Evolutionary conservation across 2,329 filamentous ascomycete species (phyloP).

Genomic region (Remersonia thermophila): DNA sequence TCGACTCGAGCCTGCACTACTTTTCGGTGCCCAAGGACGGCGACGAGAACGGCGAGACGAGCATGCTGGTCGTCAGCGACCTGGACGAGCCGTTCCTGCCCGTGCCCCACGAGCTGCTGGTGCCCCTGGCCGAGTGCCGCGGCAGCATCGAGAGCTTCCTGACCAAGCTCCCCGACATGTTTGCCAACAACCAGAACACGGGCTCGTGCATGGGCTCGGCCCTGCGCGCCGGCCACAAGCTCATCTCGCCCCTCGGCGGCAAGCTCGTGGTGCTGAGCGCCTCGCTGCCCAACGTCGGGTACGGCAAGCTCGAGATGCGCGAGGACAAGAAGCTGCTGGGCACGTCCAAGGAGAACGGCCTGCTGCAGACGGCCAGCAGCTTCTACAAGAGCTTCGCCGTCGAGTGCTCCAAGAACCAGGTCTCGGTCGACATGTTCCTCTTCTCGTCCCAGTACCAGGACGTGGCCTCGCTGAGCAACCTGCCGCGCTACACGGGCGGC

Average conservation of each 20-base stretch:
- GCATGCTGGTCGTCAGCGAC: constrained; percentile 89
- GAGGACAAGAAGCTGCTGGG: constrained; percentile 95
- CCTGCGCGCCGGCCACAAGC: constrained; percentile 82
- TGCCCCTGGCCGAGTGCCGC: constrained; percentile 78
- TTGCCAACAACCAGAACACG: constrained; percentile 81
- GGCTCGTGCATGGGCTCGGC: constrained; percentile 93
- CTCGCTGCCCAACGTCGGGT: constrained; percentile 78
- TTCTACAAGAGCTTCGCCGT: constrained; percentile 99
- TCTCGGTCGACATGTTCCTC: constrained; percentile 96
- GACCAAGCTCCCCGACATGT: constrained; percentile 87
- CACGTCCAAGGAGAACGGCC: constrained; percentile 76
- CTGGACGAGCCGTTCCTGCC: constrained; percentile 94
- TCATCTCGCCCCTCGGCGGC: constrained; percentile 86
- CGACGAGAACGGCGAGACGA: constrained; percentile 72
- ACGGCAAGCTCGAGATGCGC: constrained; percentile 81
- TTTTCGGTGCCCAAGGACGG: constrained; percentile 86
- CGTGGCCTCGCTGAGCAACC: constrained; percentile 87
- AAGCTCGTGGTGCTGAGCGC: constrained; percentile 90
- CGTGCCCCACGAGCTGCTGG: constrained; percentile 80
- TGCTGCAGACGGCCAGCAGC: constrained; percentile 84
- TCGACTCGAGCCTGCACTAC: constrained; percentile 90
- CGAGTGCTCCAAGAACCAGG: constrained; percentile 97
- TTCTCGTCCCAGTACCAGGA: constrained; percentile 96
- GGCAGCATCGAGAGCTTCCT: constrained; percentile 88
- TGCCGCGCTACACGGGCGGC: constrained; percentile 90